Base-by-base conservation (phyloP, 495 filamentous ascomycete species). In the Penicillium odoratum region DNA sequence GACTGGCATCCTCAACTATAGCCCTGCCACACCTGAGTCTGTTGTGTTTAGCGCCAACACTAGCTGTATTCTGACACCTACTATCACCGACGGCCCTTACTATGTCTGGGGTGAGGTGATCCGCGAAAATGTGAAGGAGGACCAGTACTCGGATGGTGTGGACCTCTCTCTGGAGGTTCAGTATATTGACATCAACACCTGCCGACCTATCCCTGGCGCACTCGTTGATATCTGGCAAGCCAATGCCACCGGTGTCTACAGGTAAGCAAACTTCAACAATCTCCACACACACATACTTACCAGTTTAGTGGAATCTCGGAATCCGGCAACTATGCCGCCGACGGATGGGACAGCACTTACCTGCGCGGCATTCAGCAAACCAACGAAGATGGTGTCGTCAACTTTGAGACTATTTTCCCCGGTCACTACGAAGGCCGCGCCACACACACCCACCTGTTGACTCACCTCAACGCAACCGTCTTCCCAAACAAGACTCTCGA, bases 401-500 rank as follows among this genome's bases (percentile, higher is more conserved):
- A 62, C 46, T 83, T 86, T 62, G 75, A 81, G 55, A 82, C 79
- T 11, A 78, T 81, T 57, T 84, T 85, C 73, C 83, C 83, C 0
- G 83, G 84, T 25, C 81, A 85, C 68, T 88, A 87, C 62, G 64
- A 73, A 2, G 82, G 81, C 2, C 80, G 85, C n/a, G 78, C 83
- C 4, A 83, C 74, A 4, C 85, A 86, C 67, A 78, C 80, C 42
- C 84, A 87, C 59, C 62, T 85, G 26, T 65, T 78, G 26, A 77
- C 77, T 6, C 79, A 82, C 62, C 68, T 77, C 42, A 76, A 77
- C 56, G 70, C 74, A 13, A 81, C 69, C 31, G 62, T 77, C 11
- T 68, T 75, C 46, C 62, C 71, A 7, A 83, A 85, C 70, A 78
- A 76, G 44, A 73, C 73, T 31, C 76, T 81, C 31, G 67, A 76